Evolutionary conservation across 805 yeast genomes (phyloP).

Genomic region (Wickerhamiella hasegawae): DNA sequence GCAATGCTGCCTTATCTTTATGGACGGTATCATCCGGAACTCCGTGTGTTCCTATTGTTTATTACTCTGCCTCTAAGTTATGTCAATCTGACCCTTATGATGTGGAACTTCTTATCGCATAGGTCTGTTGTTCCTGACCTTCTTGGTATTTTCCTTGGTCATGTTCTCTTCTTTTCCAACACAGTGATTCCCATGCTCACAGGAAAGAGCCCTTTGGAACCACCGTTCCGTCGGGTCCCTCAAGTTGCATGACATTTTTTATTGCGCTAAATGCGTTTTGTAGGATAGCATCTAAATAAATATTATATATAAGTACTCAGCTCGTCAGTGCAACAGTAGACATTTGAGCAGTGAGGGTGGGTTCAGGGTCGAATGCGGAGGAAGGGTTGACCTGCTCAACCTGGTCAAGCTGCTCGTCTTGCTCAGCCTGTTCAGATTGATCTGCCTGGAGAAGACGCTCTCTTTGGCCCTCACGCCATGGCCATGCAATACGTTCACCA

Average conservation of each 20-base stretch:
- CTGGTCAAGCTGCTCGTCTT: too few relatives aligned
- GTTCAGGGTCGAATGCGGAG: too few relatives aligned
- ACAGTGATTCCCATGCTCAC: background rate
- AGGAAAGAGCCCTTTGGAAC: background rate
- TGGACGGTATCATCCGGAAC: background rate
- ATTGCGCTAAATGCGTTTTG: too few relatives aligned
- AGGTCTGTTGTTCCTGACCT: background rate
- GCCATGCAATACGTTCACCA: constrained; percentile 36
- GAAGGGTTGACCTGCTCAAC: too few relatives aligned
- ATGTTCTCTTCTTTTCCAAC: background rate
- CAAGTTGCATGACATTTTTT: too few relatives aligned
- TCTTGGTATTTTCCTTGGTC: background rate
- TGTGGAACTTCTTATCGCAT: background rate
- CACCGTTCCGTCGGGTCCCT: background rate
- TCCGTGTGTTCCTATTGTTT: background rate
- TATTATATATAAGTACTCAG: too few relatives aligned
- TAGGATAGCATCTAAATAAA: too few relatives aligned
- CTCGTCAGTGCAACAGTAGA: too few relatives aligned
- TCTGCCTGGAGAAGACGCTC: background rate
- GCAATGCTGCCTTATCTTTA: background rate
- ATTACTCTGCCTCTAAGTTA: background rate
- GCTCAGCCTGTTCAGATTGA: too few relatives aligned
- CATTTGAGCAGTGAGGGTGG: too few relatives aligned
- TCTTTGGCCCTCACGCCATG: constrained; percentile 23
- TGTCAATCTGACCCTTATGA: background rate